Evolutionary conservation across 164 flowering plant genomes (phyloP), one percentile per base, ranked within the genome.

Genomic region (Warburgia ugandensis): DNA sequence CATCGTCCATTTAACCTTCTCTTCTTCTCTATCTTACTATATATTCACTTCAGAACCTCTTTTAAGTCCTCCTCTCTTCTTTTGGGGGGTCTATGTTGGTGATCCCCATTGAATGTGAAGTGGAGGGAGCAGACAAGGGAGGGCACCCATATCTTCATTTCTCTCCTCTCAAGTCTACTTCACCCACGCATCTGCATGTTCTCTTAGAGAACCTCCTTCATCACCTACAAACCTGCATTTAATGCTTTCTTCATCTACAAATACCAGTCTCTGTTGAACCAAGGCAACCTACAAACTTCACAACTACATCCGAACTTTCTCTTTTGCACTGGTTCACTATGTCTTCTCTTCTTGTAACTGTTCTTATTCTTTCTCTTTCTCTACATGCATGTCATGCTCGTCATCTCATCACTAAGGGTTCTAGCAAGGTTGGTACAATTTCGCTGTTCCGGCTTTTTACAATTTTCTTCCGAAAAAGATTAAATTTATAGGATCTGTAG

Each of bases 181-280:
- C 66, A 55, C 61, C 63, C 68, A 60, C 76, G 68, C 74, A 76
- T 62, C 49, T 65, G 65, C 80, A 78, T 74, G 83, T 76, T 76
- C 81, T 74, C 70, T 50, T 68, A 6, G n/a, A n/a, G n/a, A n/a
- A n/a, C n/a, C 52, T 52, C 52, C 66, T 45, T n/a, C n/a, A n/a
- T n/a, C n/a, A n/a, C n/a, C n/a, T n/a, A n/a, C n/a, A n/a, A n/a
- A 61, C 74, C 65, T 70, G 71, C 81, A 74, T 72, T 81, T 52
- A 78, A 70, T 75, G 77, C 75, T 23, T 39, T 65, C 60, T 51
- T 38, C 45, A 19, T 49, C 39, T 71, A 73, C 76, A 75, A 55
- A 75, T 68, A 66, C 76, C 46, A 14, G 40, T n/a, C n/a, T n/a
- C n/a, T n/a, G n/a, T n/a, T n/a, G n/a, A n/a, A n/a, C n/a, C n/a